Conservation (phyloP, 345 rosid genomes). For the Aurinia saxatilis region DNA sequence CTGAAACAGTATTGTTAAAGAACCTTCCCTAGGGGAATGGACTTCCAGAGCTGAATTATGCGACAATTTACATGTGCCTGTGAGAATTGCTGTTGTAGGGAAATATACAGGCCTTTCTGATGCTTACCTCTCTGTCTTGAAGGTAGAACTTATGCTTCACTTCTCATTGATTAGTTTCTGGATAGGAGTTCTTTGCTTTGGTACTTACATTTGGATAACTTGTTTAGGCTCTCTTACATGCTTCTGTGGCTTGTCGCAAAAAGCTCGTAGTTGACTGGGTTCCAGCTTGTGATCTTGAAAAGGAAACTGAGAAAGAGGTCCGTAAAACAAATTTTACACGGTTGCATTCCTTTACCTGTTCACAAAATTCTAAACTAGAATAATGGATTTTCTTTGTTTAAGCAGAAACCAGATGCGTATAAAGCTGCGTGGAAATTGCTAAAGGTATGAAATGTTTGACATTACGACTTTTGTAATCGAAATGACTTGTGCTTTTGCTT, state of each 20-base stretch:
- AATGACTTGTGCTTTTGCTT: background rate
- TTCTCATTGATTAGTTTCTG: background rate
- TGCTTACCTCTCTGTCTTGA: conserved; percentile 78
- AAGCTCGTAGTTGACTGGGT: conserved; percentile 85
- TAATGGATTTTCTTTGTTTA: background rate
- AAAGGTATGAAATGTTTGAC: conserved; percentile 41
- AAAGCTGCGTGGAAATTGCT: conserved; percentile 77
- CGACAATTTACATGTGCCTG: conserved; percentile 60
- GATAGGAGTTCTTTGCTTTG: background rate
- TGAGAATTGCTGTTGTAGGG: conserved; percentile 87
- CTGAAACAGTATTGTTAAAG: conserved; percentile 42
- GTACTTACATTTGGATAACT: conserved; percentile 11
- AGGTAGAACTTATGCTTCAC: conserved; percentile 34
- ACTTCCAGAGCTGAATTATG: conserved; percentile 53
- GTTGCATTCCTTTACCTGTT: background rate
- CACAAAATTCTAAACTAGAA: background rate
- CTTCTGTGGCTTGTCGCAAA: conserved; percentile 61
- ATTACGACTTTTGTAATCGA: background rate
- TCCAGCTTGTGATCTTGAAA: conserved; percentile 87
- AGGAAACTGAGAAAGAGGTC: conserved; percentile 55
- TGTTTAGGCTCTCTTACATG: conserved; percentile 88
- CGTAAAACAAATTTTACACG: background rate
- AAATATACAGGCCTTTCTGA: conserved; percentile 86
- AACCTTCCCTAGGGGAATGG: conserved; percentile 75
- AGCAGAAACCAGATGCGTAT: conserved; percentile 67